These are phyloP conservation scores for Lentinus brumalis DNA, from an alignment of 768 basidiomycete species.

Conservation along the genomic window DNA sequence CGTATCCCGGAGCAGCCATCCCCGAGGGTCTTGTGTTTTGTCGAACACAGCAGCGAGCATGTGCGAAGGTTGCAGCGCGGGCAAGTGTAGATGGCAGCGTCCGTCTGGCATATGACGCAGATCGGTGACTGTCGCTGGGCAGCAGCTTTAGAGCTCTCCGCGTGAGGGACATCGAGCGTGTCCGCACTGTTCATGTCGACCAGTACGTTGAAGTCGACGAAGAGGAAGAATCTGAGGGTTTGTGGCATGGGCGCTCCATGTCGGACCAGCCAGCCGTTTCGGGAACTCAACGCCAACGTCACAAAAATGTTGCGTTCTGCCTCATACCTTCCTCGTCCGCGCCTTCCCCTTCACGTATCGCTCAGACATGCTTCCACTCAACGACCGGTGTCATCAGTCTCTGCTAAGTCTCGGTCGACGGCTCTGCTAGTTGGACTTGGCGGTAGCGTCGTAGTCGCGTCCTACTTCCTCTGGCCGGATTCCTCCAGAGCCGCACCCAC, in stretches of 20 bases:
- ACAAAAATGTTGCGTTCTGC: conserved; percentile 8
- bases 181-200: neutral
- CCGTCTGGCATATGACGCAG: conserved; percentile 53
- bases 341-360: neutral
- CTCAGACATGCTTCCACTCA: neutral
- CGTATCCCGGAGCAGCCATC: conserved; percentile 71
- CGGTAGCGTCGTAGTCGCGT: conserved; percentile 42
- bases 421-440: conserved; percentile 34
- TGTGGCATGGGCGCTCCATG: too few species aligned
- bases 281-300: conserved; percentile 15
- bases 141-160: conserved; percentile 20
- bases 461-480: conserved; percentile 57
- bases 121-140: conserved; percentile 27
- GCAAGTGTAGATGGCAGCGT: conserved; percentile 70
- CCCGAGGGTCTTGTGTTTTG: conserved; percentile 57
- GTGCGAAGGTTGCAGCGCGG: conserved; percentile 72
- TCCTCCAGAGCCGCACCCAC: conserved; percentile 48
- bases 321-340: neutral
- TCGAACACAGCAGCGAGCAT: conserved; percentile 73
- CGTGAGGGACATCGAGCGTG: neutral
- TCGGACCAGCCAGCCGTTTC: neutral
- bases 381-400: neutral
- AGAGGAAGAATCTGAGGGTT: too few species aligned
- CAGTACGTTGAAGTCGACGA: too few species aligned
- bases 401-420: neutral